Evolutionary conservation across 495 filamentous ascomycete genomes (phyloP).

Genomic region (Trichoderma orchidacearum): DNA sequence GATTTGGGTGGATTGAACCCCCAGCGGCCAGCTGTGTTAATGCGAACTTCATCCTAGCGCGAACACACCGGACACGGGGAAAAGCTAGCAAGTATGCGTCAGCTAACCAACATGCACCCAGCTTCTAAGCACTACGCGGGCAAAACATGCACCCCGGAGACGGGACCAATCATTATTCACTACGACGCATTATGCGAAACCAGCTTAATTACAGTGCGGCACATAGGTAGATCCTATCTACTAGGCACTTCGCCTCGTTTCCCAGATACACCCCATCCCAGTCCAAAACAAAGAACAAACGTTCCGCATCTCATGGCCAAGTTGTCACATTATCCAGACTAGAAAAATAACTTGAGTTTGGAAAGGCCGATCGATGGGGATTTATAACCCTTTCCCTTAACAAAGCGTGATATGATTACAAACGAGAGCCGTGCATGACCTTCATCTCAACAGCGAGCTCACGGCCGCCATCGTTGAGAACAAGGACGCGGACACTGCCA

Average conservation of each 20-base stretch:
- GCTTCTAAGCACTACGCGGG: no score
- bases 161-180: not conserved
- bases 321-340: not conserved
- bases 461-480: constrained; percentile 85
- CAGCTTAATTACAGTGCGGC: constrained; percentile 2
- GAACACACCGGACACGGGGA: no score
- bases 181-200: not conserved
- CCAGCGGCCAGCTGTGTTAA: no score
- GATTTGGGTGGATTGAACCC: no score
- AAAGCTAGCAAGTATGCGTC: no score
- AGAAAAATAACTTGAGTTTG: not conserved
- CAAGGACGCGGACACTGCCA: constrained; percentile 84
- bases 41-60: no score
- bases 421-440: constrained; percentile 66
- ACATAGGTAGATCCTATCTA: constrained; percentile 3
- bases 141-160: not conserved
- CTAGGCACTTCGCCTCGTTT: not conserved
- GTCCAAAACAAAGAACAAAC: not conserved
- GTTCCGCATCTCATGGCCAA: not conserved
- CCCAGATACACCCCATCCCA: not conserved
- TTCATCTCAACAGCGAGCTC: constrained; percentile 99
- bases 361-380: not conserved
- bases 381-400: not conserved
- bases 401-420: constrained; percentile 21
- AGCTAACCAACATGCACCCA: no score